phyloP scores from a whole-genome alignment of 768 basidiomycete genomes.

The Suillus plorans region DNA sequence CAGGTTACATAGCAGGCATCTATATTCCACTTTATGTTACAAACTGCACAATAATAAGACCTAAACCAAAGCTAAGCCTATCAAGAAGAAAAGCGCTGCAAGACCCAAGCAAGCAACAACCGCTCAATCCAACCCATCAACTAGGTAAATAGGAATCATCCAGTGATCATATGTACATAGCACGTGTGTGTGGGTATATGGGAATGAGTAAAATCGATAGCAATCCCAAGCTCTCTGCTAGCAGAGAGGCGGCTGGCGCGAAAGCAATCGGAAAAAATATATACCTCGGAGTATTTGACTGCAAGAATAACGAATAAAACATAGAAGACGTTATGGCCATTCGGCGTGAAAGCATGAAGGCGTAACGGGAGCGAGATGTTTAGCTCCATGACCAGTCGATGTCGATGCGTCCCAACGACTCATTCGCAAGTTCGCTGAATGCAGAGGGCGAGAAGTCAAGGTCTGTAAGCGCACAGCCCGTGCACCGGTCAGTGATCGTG shows the following conservation, averaged over 20 bases:
- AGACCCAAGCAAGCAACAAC: constrained; percentile 32
- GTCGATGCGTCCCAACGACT: constrained; percentile 49
- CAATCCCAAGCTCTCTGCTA: constrained; percentile 27
- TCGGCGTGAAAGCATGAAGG: neutral
- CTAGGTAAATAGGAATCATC: constrained; percentile 18
- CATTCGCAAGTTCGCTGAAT: constrained; percentile 48
- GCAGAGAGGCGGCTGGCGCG: constrained; percentile 18
- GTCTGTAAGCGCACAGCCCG: constrained; percentile 46
- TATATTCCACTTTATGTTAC: constrained; percentile 2
- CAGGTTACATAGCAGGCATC: neutral
- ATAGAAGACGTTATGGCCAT: neutral
- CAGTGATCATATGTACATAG: constrained; percentile 19
- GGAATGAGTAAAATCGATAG: constrained; percentile 2
- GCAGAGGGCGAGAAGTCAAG: constrained; percentile 66
- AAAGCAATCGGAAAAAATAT: neutral
- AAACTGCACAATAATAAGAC: constrained; percentile 7
- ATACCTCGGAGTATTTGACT: constrained; percentile 12
- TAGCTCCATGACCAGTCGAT: constrained; percentile 53
- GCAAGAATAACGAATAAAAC: constrained; percentile 29
- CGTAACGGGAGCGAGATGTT: neutral
- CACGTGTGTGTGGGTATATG: constrained; percentile 22
- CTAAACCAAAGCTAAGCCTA: neutral
- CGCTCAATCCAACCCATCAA: constrained; percentile 27
- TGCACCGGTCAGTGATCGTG: constrained; percentile 61
- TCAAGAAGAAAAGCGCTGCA: constrained; percentile 24